Evolutionary conservation across 306 rosid species (phyloP).

Genomic region (Pyrus betulifolia): DNA sequence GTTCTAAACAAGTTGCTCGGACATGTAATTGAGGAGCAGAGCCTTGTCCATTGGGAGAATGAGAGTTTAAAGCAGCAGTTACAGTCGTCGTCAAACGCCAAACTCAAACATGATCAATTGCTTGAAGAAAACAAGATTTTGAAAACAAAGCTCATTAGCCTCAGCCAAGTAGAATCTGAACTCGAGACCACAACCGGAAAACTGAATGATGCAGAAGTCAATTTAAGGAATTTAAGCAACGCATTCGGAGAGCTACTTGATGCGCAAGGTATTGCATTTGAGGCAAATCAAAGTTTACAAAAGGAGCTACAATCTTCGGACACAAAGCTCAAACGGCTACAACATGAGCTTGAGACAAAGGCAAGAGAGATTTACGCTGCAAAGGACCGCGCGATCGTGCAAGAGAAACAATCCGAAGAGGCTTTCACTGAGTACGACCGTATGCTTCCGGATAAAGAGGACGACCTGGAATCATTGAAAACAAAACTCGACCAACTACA

Average conservation of each 20-base stretch:
- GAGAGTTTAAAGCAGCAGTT: not conserved
- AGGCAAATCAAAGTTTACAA: constrained; percentile 70
- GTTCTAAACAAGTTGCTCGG: constrained; percentile 72
- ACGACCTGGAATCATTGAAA: constrained; percentile 5
- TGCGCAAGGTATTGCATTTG: constrained; percentile 39
- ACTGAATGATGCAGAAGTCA: not conserved
- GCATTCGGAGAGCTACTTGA: not conserved
- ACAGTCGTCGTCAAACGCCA: not conserved
- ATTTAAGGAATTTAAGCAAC: not conserved
- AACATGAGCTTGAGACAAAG: not conserved
- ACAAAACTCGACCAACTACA: constrained; percentile 41
- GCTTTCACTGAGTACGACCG: not conserved
- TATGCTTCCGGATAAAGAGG: not conserved
- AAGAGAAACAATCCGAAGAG: not conserved
- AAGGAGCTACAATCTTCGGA: constrained; percentile 45
- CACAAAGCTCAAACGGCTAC: not conserved
- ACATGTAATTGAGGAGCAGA: constrained; percentile 65
- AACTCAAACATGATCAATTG: not conserved
- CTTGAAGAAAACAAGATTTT: not conserved
- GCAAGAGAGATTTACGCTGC: not conserved
- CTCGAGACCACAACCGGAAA: not conserved
- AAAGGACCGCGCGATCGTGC: not conserved
- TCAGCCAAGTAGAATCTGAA: not conserved
- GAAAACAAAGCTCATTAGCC: not conserved
- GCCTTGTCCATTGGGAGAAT: not conserved